Base-by-base conservation (phyloP, 148 eudicot genomes). In the Silene uniflora region DNA sequence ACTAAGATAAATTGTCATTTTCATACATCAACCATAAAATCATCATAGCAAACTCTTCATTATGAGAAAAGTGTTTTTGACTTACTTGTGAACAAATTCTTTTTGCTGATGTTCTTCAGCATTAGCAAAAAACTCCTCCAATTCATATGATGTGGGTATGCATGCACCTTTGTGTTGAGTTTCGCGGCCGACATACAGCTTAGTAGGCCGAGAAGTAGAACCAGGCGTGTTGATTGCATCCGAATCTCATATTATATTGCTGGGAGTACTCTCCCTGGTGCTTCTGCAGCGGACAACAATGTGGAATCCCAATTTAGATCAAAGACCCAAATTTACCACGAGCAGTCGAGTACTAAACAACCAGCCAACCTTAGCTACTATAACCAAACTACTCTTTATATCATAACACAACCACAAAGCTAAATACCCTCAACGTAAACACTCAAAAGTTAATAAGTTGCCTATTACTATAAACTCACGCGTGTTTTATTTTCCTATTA, bases 221-320 rank as follows among this genome's bases (percentile, higher is more conserved):
- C 85, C 80, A 56, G 88, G 88, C 39, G 82, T 83, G 49, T 64
- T 67, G 71, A 88, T 73, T 67, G 79, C 39, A 67, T 84, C 84
- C 19, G 86, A 77, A 72, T 73, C 84, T 73, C 79, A 76, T 67
- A 88, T 81, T 75, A 86, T 75, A 71, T 83, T 86, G 85, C 85
- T 82, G 3, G 91, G 91, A 69, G 91, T 88, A 84, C 83, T 88
- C 66, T 88, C 91, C 79, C 91, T 79, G 14, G 87, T 82, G 67
- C 84, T 77, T 87, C 91, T 88, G 81, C 58, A 68, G 59, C 69
- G 74, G 24, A 18, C 25, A 70, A 39, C 11, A 11, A 14, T 42
- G 16, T 22, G 3, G 13, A 39, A 18, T 70, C 39, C 22, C 44
- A 4, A 46, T 35, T 67, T 18, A 67, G 52, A 42, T 42, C 39